Evolutionary conservation across 139 green algal species (phyloP).

Genomic region (Astrephomene gubernaculifera): DNA sequence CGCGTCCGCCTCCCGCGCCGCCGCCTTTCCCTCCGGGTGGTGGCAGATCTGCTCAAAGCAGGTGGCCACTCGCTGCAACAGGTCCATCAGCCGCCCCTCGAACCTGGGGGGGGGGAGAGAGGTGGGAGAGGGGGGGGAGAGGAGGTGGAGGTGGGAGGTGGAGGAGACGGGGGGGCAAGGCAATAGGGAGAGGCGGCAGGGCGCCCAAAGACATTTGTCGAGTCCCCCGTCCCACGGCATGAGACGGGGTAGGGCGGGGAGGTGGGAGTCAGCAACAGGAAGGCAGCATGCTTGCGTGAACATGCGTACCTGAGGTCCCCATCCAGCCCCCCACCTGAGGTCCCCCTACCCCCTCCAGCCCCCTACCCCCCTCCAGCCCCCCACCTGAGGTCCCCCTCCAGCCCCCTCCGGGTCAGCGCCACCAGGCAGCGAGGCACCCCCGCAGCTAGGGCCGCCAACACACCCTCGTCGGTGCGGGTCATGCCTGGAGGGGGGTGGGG

Average conservation of each 20-base stretch:
- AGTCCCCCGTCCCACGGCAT: too few species aligned
- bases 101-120: slow-evolving; percentile 4
- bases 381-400: slow-evolving; percentile 45
- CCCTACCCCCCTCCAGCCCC: neutral
- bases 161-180: too few species aligned
- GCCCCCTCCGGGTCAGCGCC: slow-evolving; percentile 9
- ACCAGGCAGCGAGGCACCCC: slow-evolving; percentile 47
- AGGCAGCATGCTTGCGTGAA: too few species aligned
- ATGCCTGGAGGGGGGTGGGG: slow-evolving; percentile 26
- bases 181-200: too few species aligned
- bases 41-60: slow-evolving; percentile 52
- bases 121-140: neutral
- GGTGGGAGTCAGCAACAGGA: too few species aligned
- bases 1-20: slow-evolving; percentile 45
- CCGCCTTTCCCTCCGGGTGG: slow-evolving; percentile 51
- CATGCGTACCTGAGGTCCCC: too few species aligned
- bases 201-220: too few species aligned
- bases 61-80: slow-evolving; percentile 35
- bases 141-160: too few species aligned
- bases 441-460: slow-evolving; percentile 44
- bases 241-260: too few species aligned
- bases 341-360: neutral
- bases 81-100: slow-evolving; percentile 22
- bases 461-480: slow-evolving; percentile 44
- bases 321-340: too few species aligned